Conservation (phyloP, 2,329 filamentous ascomycete genomes). For the Paecilomyces sp. region DNA sequence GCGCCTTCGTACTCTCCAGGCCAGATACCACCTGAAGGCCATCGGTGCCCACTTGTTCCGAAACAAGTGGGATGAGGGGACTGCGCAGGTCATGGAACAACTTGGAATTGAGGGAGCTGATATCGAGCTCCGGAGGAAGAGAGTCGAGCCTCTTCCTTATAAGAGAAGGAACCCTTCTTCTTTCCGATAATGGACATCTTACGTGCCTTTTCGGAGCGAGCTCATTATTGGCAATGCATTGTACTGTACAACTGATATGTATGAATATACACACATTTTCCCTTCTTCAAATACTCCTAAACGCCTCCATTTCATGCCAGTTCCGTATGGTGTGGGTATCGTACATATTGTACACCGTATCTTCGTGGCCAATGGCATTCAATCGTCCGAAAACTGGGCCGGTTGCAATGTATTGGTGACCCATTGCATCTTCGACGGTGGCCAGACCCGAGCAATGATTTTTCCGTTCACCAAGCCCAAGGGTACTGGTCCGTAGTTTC, state of each 20-base stretch:
- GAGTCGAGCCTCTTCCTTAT: conserved; percentile 61
- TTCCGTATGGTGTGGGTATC: background rate
- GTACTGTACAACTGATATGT: conserved; percentile 38
- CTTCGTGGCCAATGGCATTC: background rate
- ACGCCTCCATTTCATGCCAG: background rate
- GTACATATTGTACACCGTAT: background rate
- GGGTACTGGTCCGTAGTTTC: conserved; percentile 78
- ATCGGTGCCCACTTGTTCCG: conserved; percentile 87
- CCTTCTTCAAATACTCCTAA: conserved; percentile 2
- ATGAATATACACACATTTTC: conserved; percentile 30
- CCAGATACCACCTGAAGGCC: conserved; percentile 60
- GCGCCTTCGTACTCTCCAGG: conserved; percentile 65
- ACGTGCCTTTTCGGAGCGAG: conserved; percentile 3
- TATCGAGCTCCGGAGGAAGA: conserved; percentile 76
- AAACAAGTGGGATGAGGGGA: conserved; percentile 81
- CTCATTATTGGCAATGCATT: conserved; percentile 14
- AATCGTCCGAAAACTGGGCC: conserved; percentile 15
- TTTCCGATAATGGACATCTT: conserved; percentile 29
- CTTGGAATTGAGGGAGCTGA: conserved; percentile 68
- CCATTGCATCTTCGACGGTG: conserved; percentile 26
- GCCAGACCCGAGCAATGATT: conserved; percentile 52
- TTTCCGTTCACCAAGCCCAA: conserved; percentile 79
- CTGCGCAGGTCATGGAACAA: conserved; percentile 77
- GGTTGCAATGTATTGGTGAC: conserved; percentile 30
- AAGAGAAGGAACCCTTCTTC: conserved; percentile 49